Percentiles rank a stretch among this genome's conserved stretches.
Conservation (phyloP, 345 rosid genomes). For the Raphanus sativus region DNA sequence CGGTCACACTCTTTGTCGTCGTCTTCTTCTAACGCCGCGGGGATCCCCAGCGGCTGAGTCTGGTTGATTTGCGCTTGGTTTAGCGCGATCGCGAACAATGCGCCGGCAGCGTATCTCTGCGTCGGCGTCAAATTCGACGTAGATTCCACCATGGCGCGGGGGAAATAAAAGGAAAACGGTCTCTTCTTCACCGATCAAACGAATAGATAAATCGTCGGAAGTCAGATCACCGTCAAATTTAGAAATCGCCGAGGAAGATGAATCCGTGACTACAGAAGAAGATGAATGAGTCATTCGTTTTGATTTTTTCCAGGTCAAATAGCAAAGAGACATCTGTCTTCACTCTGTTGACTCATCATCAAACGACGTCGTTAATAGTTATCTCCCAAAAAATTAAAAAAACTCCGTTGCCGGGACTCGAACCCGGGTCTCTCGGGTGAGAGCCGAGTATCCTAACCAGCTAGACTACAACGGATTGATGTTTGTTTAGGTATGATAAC, state of each 20-base stretch:
- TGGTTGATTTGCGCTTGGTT: conserved; percentile 93
- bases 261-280: background rate
- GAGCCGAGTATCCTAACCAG: conserved; percentile 74
- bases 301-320: conserved; percentile 4
- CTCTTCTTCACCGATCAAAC: background rate
- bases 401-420: conserved; percentile 5
- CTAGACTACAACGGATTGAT: conserved; percentile 44
- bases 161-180: background rate
- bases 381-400: background rate
- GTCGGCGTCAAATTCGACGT: conserved; percentile 60
- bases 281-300: conserved; percentile 2
- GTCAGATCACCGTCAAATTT: conserved; percentile 36
- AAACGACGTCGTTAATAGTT: conserved; percentile 3
- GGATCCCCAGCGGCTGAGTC: conserved; percentile 60
- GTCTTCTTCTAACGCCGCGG: conserved; percentile 34
- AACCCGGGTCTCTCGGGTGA: conserved; percentile 56
- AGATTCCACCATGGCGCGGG: conserved; percentile 20
- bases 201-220: background rate
- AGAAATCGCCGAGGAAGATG: conserved; percentile 16
- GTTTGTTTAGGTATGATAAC: background rate
- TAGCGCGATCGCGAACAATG: conserved; percentile 74
- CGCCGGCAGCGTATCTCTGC: conserved; percentile 78
- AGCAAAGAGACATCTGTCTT: conserved; percentile 19
- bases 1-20: conserved; percentile 9
- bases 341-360: conserved; percentile 1